phyloP scores from a whole-genome alignment of 177 flowering plant genomes.

The Vitis hybrid region DNA sequence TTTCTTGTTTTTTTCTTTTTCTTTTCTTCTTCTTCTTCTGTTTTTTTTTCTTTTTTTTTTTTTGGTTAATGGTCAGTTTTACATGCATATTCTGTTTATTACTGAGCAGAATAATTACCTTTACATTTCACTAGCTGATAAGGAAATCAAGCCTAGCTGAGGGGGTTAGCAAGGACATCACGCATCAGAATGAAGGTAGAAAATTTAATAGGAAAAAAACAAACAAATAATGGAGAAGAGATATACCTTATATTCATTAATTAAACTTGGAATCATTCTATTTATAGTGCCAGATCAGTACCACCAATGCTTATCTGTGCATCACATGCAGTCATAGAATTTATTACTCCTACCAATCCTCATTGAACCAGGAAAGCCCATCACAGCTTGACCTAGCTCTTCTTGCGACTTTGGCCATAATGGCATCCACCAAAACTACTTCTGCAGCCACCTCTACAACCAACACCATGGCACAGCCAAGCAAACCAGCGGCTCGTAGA shows the following conservation, averaged over 20 bases:
- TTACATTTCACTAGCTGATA: neutral
- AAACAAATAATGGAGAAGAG: slow-evolving; percentile 21
- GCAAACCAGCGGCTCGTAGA: slow-evolving; percentile 21
- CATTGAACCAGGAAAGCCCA: neutral
- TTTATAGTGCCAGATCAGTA: neutral
- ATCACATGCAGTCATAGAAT: slow-evolving; percentile 11
- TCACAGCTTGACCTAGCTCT: neutral
- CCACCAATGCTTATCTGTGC: neutral
- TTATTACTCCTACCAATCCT: neutral
- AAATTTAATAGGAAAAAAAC: slow-evolving; percentile 11
- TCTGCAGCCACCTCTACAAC: slow-evolving; percentile 5
- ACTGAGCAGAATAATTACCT: neutral
- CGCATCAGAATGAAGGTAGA: neutral
- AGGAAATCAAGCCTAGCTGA: slow-evolving; percentile 2
- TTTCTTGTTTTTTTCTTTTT: too few relatives aligned
- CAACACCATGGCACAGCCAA: slow-evolving; percentile 7
- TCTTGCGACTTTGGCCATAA: slow-evolving; percentile 3
- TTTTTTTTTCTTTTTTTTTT: too few relatives aligned
- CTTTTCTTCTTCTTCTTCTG: too few relatives aligned
- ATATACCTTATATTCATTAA: slow-evolving; percentile 8
- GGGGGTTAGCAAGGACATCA: neutral
- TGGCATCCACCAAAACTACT: slow-evolving; percentile 20
- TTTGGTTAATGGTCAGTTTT: too few relatives aligned
- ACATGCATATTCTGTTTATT: neutral
- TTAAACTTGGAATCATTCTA: neutral